Evolutionary conservation across 768 basidiomycete species (phyloP).

Genomic region (Termitomyces eurrhizus): DNA sequence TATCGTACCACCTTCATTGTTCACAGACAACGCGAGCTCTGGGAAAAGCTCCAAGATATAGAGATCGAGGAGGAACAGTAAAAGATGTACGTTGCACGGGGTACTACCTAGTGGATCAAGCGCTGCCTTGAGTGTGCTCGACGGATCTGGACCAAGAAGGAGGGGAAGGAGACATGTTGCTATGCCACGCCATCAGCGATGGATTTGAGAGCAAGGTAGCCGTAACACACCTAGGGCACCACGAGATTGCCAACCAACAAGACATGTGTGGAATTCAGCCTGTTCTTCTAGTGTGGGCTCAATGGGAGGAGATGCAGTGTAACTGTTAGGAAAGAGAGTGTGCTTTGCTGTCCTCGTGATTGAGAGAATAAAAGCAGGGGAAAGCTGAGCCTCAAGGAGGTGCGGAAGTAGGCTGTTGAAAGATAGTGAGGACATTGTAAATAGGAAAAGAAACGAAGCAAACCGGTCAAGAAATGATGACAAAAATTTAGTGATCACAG

Average conservation of each 20-base stretch:
- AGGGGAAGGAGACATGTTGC: slow-evolving; percentile 42
- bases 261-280: slow-evolving; percentile 43
- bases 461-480: slow-evolving; percentile 61
- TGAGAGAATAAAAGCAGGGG: slow-evolving; percentile 48
- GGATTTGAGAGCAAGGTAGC: background rate
- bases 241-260: slow-evolving; percentile 34
- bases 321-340: slow-evolving; percentile 85
- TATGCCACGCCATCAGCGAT: background rate
- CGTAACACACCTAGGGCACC: slow-evolving; percentile 31
- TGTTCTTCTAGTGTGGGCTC: slow-evolving; percentile 83
- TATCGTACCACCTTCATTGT: background rate
- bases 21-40: slow-evolving; percentile 45
- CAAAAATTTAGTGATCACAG: slow-evolving; percentile 42
- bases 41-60: slow-evolving; percentile 73
- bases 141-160: slow-evolving; percentile 52
- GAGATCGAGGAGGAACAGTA: slow-evolving; percentile 70
- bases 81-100: slow-evolving; percentile 77
- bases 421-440: background rate
- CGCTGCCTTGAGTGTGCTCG: slow-evolving; percentile 43
- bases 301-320: slow-evolving; percentile 67
- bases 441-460: background rate
- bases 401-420: slow-evolving; percentile 60
- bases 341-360: slow-evolving; percentile 55
- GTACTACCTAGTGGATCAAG: slow-evolving; percentile 59
- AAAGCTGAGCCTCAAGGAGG: slow-evolving; percentile 52